A percentile compares a stretch with the other conserved stretches of the same genome.
Evolutionary conservation across 2,329 filamentous ascomycete species (phyloP).

Genomic region (Thielaviopsis euricoi): DNA sequence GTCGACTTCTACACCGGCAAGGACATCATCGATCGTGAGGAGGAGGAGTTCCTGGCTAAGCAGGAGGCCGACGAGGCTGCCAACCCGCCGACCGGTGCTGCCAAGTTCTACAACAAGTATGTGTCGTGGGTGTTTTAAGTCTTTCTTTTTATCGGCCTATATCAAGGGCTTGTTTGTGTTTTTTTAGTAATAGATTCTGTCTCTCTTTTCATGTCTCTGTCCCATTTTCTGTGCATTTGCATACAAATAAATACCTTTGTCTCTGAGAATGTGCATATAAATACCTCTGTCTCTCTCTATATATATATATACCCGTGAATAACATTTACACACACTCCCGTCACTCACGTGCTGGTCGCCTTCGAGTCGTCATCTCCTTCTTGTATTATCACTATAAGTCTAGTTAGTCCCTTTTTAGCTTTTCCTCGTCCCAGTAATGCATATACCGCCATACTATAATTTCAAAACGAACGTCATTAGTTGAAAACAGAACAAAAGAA

Average conservation of each 20-base stretch:
- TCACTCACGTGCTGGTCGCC: background rate
- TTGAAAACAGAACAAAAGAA: too few species aligned
- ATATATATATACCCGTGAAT: too few species aligned
- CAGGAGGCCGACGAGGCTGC: conserved; percentile 18
- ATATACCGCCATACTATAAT: background rate
- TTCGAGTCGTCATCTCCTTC: background rate
- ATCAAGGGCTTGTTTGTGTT: background rate
- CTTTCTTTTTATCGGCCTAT: background rate
- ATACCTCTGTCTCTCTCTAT: too few species aligned
- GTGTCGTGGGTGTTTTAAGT: conserved; percentile 13
- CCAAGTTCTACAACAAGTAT: conserved; percentile 12
- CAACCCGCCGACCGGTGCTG: conserved; percentile 5
- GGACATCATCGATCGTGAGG: conserved; percentile 55
- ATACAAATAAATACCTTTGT: too few species aligned
- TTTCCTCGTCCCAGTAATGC: background rate
- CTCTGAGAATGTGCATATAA: too few species aligned
- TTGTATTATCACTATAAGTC: background rate
- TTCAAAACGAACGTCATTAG: background rate
- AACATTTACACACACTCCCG: too few species aligned
- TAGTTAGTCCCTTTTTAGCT: background rate
- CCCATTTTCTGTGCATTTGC: too few species aligned
- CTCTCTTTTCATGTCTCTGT: background rate
- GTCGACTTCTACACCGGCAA: conserved; percentile 60
- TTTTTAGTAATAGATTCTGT: background rate
- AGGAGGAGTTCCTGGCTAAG: conserved; percentile 46